Base-by-base conservation (phyloP, 495 filamentous ascomycete species). In the Aspergillus conjunctus region DNA sequence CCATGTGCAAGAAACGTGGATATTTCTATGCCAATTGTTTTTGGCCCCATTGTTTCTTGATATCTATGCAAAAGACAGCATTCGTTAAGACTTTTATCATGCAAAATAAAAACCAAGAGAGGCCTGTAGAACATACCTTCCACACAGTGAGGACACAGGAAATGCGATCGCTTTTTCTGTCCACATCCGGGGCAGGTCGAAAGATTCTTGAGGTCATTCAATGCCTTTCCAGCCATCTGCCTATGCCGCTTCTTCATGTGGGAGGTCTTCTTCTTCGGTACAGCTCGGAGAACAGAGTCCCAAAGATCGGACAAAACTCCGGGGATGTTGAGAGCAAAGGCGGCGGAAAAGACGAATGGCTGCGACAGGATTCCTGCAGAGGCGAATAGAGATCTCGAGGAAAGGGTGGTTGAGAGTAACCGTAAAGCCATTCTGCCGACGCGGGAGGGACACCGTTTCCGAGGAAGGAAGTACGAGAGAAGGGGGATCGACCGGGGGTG, bases 181-280 rank as follows among this genome's bases (percentile, higher is more conserved):
- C 93, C 95, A 70, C 94, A 99, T 14, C 86, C 89, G 1, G 93
- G 87, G 68, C 94, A 99, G 68, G 85, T 90, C 73, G 89, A 92
- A 65, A 99, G 78, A 39, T 82, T 81, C 53, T 87, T 93, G 20
- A 96, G 86, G 69, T 98, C 94, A 79, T 93, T 90, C 68, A 98
- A 78, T 41, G 85, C 92, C 74, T 98, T 98, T 66, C 93, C 93
- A 17, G 91, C 93, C 86, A 97, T 87, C 65, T 93, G 91, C 66
- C 95, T 84, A 67, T 91, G 87, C 62, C 94, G 88, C 79, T 90
- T 96, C 82, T 96, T 97, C 82, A 90, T 91, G 74, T 99, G 90
- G 22, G 93, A 96, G 10, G 92, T 96, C 85, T 98, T 99, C 78
- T 97, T 98, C 83, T 99, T 99, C 10, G 94, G 94, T 7, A 97